A percentile compares a stretch with the other conserved stretches of the same genome.
These are phyloP conservation scores for Lactifluus volemus DNA, from an alignment of 768 basidiomycete genomes.

Conservation along the genomic window DNA sequence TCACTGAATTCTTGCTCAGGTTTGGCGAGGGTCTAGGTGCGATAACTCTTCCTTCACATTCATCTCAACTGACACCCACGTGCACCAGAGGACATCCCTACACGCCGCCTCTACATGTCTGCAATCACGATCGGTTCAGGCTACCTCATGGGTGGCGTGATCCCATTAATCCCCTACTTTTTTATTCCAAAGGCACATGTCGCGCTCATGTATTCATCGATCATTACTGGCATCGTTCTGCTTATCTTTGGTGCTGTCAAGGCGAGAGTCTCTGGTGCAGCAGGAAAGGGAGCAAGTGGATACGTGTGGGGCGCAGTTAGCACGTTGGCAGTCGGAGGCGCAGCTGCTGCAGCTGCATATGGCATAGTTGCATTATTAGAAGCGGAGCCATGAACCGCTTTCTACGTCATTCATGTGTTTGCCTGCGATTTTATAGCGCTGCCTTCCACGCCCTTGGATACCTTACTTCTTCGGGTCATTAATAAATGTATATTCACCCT, in stretches of 20 bases:
- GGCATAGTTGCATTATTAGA: conserved; percentile 48
- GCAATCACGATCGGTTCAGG: conserved; percentile 94
- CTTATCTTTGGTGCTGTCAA: conserved; percentile 90
- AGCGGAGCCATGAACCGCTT: not conserved
- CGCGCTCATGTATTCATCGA: conserved; percentile 62
- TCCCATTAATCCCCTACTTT: conserved; percentile 91
- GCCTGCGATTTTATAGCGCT: not conserved
- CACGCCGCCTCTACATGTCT: conserved; percentile 74
- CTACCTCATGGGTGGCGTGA: conserved; percentile 87
- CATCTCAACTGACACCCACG: not conserved
- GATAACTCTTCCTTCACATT: conserved; percentile 22
- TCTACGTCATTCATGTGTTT: too few species aligned
- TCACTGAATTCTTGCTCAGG: conserved; percentile 91
- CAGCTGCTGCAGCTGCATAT: conserved; percentile 75
- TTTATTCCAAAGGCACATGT: conserved; percentile 65
- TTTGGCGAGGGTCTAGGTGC: conserved; percentile 89
- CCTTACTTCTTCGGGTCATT: conserved; percentile 17
- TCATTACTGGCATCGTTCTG: conserved; percentile 78
- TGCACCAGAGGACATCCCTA: conserved; percentile 75
- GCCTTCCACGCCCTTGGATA: not conserved
- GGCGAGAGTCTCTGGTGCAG: conserved; percentile 74
- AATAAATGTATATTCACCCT: too few species aligned
- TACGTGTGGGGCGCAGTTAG: conserved; percentile 84
- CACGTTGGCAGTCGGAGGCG: conserved; percentile 83
- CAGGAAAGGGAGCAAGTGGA: conserved; percentile 50